Conservation (phyloP, 768 basidiomycete genomes). For the Lactifluus echinatus region DNA sequence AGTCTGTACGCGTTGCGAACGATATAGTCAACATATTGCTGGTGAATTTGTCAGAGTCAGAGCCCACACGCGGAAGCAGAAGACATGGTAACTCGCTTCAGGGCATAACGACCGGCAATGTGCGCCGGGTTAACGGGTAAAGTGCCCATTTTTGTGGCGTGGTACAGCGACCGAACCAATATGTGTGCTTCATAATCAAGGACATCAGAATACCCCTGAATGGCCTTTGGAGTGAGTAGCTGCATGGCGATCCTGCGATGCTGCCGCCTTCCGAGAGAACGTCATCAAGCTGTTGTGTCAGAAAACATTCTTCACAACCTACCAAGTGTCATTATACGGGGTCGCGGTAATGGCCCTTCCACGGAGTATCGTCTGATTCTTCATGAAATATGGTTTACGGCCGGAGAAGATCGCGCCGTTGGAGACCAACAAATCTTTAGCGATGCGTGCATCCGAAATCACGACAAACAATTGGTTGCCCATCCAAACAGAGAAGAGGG, state of each 20-base stretch:
- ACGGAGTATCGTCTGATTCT: constrained; percentile 35
- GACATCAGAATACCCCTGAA: constrained; percentile 30
- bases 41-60: too few relatives aligned
- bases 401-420: constrained; percentile 41
- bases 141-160: constrained; percentile 26
- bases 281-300: neutral
- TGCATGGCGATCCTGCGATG: constrained; percentile 34
- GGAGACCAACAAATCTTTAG: constrained; percentile 36
- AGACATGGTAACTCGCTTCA: constrained; percentile 17
- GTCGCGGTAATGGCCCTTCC: constrained; percentile 39
- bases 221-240: constrained; percentile 29
- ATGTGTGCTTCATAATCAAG: constrained; percentile 35
- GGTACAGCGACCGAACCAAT: constrained; percentile 32
- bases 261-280: constrained; percentile 27
- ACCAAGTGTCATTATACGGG: constrained; percentile 37
- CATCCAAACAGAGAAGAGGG: constrained; percentile 37
- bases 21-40: constrained; percentile 31
- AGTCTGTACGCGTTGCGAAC: constrained; percentile 37
- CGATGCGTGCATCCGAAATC: constrained; percentile 37
- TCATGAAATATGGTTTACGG: constrained; percentile 37
- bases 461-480: constrained; percentile 41
- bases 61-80: neutral
- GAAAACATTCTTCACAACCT: constrained; percentile 1
- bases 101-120: constrained; percentile 31
- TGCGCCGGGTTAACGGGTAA: constrained; percentile 33